phyloP scores from a whole-genome alignment of 352 stramenopile genomes.

The Globisporangium paddicum region DNA sequence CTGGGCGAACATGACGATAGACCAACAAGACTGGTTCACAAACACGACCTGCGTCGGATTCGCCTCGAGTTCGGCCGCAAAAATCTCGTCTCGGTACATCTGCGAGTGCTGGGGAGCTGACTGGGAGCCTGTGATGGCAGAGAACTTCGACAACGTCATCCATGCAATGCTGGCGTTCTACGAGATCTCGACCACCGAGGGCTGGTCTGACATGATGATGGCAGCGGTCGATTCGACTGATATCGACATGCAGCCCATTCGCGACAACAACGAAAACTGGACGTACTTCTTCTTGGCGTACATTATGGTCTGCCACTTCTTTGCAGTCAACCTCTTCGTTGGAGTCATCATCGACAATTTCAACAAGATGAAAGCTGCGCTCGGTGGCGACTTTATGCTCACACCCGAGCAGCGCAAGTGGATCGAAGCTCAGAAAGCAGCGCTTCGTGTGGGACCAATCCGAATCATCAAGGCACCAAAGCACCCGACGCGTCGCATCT shows the following conservation, averaged over 20 bases:
- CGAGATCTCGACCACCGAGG: slow-evolving; percentile 92
- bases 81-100: slow-evolving; percentile 63
- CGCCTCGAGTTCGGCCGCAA: slow-evolving; percentile 3
- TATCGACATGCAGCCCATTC: slow-evolving; percentile 90
- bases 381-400: slow-evolving; percentile 76
- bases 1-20: slow-evolving; percentile 28
- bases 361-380: slow-evolving; percentile 82
- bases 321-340: slow-evolving; percentile 93
- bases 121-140: slow-evolving; percentile 41
- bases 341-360: slow-evolving; percentile 95
- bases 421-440: slow-evolving; percentile 76
- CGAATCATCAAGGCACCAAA: slow-evolving; percentile 49
- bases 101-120: slow-evolving; percentile 56
- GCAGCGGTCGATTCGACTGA: slow-evolving; percentile 81
- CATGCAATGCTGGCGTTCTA: slow-evolving; percentile 85
- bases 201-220: slow-evolving; percentile 92
- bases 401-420: slow-evolving; percentile 90
- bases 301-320: slow-evolving; percentile 91
- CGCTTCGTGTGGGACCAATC: slow-evolving; percentile 59
- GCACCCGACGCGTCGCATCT: slow-evolving; percentile 36
- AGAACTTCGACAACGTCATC: slow-evolving; percentile 88
- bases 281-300: slow-evolving; percentile 88
- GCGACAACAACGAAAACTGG: slow-evolving; percentile 78
- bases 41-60: slow-evolving; percentile 45
- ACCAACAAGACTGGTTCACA: slow-evolving; percentile 47